Percentiles rank a stretch among this genome's conserved stretches.
These are phyloP conservation scores for Adansonia grandidieri DNA, from an alignment of 441 rosid species.

Conservation along the genomic window DNA sequence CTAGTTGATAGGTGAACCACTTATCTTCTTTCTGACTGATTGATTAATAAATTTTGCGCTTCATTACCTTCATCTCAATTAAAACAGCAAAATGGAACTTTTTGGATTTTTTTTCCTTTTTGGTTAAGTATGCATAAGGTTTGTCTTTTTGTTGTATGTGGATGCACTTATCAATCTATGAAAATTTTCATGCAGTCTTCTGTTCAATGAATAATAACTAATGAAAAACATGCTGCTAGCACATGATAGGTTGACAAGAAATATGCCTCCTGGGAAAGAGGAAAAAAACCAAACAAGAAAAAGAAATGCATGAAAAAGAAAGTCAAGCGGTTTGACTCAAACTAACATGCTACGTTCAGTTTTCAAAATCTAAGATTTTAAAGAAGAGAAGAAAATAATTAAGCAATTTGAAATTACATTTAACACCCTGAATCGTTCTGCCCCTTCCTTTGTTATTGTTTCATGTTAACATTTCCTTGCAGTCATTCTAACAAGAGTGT, in stretches of 20 bases:
- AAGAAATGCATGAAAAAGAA: not conserved
- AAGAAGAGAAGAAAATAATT: not conserved
- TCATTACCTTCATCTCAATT: not conserved
- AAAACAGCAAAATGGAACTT: not conserved
- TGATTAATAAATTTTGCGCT: not conserved
- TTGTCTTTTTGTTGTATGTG: not conserved
- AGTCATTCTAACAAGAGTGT: not conserved
- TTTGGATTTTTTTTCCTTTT: not conserved
- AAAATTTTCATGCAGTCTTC: not conserved
- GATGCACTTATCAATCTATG: not conserved
- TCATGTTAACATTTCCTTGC: not conserved
- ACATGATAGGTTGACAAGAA: not conserved
- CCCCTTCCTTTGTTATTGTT: not conserved
- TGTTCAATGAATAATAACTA: not conserved
- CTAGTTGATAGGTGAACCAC: not conserved
- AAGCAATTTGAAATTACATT: not conserved
- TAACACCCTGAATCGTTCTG: not conserved
- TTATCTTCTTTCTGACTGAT: not conserved
- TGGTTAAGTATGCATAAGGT: not conserved
- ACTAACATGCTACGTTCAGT: not conserved
- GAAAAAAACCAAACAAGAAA: not conserved
- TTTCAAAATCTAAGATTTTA: slow-evolving; percentile 5
- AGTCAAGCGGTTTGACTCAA: not conserved
- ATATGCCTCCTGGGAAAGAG: not conserved
- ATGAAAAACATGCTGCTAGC: not conserved